These are phyloP conservation scores for Sugiyamaella chiloensis DNA, from an alignment of 805 yeast genomes.

Conservation along the genomic window DNA sequence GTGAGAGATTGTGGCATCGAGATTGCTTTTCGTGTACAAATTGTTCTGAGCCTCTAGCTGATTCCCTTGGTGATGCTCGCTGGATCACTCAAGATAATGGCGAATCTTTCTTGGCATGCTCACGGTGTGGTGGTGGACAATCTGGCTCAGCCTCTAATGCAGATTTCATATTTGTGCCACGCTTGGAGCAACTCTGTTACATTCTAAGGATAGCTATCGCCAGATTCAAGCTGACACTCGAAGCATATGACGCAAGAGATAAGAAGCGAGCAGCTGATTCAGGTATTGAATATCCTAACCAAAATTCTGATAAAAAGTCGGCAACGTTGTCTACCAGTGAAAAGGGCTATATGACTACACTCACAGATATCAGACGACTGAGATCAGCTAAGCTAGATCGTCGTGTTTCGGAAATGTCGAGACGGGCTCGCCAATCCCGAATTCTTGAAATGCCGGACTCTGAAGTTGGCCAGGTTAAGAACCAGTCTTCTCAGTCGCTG, in stretches of 20 bases:
- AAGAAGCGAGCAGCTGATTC: slow-evolving; percentile 1
- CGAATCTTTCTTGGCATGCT: no score
- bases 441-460: slow-evolving; percentile 57
- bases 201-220: slow-evolving; percentile 80
- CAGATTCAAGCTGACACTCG: slow-evolving; percentile 48
- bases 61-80: slow-evolving; percentile 37
- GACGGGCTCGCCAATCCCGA: slow-evolving; percentile 62
- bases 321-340: slow-evolving; percentile 14
- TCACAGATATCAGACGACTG: slow-evolving; percentile 72
- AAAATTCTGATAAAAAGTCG: not conserved
- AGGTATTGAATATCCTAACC: not conserved
- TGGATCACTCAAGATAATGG: slow-evolving; percentile 40
- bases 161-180: slow-evolving; percentile 56
- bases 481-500: slow-evolving; percentile 19
- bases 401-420: slow-evolving; percentile 50
- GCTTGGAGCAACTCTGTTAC: slow-evolving; percentile 69
- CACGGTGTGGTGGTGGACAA: not conserved
- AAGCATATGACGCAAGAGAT: slow-evolving; percentile 27
- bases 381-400: slow-evolving; percentile 70
- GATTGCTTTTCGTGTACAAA: slow-evolving; percentile 65
- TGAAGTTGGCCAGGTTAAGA: slow-evolving; percentile 24
- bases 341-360: slow-evolving; percentile 58
- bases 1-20: slow-evolving; percentile 73
- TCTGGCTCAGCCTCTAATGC: slow-evolving; percentile 25
- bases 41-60: slow-evolving; percentile 47